Evolutionary conservation across 768 basidiomycete species (phyloP), one percentile per base, ranked within the genome.

Genomic region (Obba rivulosa): DNA sequence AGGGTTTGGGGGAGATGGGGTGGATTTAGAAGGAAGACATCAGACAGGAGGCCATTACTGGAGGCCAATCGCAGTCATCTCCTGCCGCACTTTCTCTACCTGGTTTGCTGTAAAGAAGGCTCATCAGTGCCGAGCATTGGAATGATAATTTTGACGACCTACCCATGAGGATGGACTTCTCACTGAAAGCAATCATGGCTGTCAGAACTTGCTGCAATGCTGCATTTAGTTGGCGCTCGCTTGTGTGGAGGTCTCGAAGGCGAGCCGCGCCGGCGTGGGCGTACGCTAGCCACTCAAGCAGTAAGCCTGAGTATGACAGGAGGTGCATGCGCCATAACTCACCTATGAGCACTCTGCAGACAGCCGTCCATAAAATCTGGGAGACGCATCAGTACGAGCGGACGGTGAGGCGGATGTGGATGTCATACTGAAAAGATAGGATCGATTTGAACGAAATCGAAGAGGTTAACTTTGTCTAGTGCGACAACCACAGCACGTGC

Each of bases 161-260:
- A 57, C 56, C 53, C 53, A 54, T 57, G 43, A 57, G 51, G 41
- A 50, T 49, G n/a, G 47, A 54, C 42, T 53, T 49, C 23, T 50
- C 46, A 43, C 48, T 46, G 44, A 50, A 57, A 44, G 53, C 43
- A 48, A 51, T 54, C 56, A 57, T 54, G 46, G 47, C 53, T 25
- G 45, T 48, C 8, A 57, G 43, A 20, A 55, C 44, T 34, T 49
- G 40, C 31, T 55, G 53, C 14, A 57, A 31, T 38, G 53, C 44
- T 38, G 47, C 21, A 36, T 38, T 25, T 42, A 34, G 28, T 37
- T 39, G 16, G 25, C 25, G 35, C 35, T 49, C 43, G 42, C 53
- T 36, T 34, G 40, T 21, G 48, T 49, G 41, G 24, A 39, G n/a
- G 25, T 43, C 31, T 41, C 20, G 36, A 20, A 46, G 20, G 52